phyloP scores from a whole-genome alignment of 371 early-diverging fungal species.

The Nematocida homosporus region DNA sequence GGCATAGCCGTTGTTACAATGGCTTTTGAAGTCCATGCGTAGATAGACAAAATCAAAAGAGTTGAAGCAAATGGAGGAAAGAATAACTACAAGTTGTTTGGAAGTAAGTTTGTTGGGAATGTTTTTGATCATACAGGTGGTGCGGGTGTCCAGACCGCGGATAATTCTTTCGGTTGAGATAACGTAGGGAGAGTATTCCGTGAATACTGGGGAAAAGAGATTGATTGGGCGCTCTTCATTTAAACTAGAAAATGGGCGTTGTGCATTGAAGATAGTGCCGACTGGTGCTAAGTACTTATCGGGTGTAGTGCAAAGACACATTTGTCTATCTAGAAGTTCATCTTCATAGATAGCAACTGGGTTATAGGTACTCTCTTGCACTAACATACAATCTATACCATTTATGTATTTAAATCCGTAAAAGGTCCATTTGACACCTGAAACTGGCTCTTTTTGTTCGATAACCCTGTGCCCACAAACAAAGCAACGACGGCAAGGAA shows the following conservation, averaged over 20 bases:
- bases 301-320: constrained; percentile 17
- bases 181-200: constrained; percentile 17
- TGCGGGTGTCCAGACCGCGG: constrained; percentile 71
- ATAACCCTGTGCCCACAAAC: constrained; percentile 16
- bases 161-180: constrained; percentile 44
- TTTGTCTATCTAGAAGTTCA: neutral
- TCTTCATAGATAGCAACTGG: constrained; percentile 8
- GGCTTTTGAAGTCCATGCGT: constrained; percentile 79
- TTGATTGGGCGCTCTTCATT: neutral
- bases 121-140: constrained; percentile 82
- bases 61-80: constrained; percentile 74
- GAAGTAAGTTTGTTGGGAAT: constrained; percentile 81
- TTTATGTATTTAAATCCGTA: constrained; percentile 43
- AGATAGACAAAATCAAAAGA: constrained; percentile 79
- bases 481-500: constrained; percentile 3
- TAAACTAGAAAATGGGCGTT: constrained; percentile 7
- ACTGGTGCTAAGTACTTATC: constrained; percentile 4
- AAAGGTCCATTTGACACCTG: constrained; percentile 44
- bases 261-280: constrained; percentile 22
- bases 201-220: constrained; percentile 12
- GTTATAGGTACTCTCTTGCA: neutral
- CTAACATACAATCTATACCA: constrained; percentile 32
- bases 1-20: constrained; percentile 79
- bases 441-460: constrained; percentile 28
- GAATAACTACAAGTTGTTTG: constrained; percentile 74